Base-by-base conservation (phyloP, 345 rosid genomes). In the Eutrema yunnanense region DNA sequence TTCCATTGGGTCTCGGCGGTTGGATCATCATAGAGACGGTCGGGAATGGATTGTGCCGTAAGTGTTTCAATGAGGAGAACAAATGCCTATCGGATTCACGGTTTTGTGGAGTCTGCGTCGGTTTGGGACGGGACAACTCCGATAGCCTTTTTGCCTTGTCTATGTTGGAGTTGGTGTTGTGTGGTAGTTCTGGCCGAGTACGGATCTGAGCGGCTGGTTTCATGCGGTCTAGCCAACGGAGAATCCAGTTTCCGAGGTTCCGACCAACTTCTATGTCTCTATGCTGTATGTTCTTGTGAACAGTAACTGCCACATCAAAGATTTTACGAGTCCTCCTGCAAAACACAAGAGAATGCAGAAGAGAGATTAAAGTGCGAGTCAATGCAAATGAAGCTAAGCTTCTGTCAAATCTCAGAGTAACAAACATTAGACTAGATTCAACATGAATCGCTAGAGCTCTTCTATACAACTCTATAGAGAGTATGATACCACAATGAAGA, bases 121-220 rank as follows among this genome's bases (percentile, higher is more conserved):
- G n/a, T 76, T 81, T 89, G 40, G 61, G 64, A 32, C 81, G 81
- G 19, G 88, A 64, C 27, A 79, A 41, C 60, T 74, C 80, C 14
- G 60, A 52, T 26, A 52, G 50, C 74, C 80, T 86, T 67, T 85
- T 84, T 37, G 81, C 70, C 73, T 71, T 74, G 81, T 68, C 86
- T 58, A 51, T 65, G 58, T 68, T 79, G 2, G 85, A 53, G 51
- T 65, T 71, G 19, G 69, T 29, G 64, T 59, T 62, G 48, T 52
- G 68, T 11, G 82, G 73, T 29, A 72, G 62, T 56, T 60, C 78
- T 1, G 76, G 70, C 10, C 74, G 56, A 43, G 81, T 40, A 44
- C 92, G 92, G 51, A 95, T 95, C 74, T 85, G 86, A 63, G 99
- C 97, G 9, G 96, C 84, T n/a, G 99, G 96, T 75, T 90, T 95